Conservation (phyloP, 495 filamentous ascomycete genomes). For the Neurospora terricola region DNA sequence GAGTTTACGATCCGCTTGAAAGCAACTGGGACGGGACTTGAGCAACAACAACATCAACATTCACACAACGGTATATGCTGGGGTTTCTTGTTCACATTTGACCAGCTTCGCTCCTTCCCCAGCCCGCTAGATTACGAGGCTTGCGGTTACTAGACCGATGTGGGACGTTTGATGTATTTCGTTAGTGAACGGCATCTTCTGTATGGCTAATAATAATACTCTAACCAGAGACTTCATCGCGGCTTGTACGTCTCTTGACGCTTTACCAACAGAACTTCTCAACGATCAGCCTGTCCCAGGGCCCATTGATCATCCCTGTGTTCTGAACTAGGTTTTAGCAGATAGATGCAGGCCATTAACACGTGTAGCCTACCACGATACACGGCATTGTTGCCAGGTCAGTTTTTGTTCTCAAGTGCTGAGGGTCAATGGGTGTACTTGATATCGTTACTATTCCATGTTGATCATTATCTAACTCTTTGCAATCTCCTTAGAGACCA, state of each 20-base stretch:
- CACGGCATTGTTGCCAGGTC: neutral
- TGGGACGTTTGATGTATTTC: neutral
- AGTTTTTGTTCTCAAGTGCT: neutral
- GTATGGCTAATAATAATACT: neutral
- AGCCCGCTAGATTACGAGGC: neutral
- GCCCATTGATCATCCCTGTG: neutral
- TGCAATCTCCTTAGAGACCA: neutral
- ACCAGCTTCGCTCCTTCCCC: neutral
- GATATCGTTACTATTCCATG: neutral
- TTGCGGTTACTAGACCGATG: neutral
- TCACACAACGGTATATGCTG: neutral
- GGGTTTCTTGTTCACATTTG: neutral
- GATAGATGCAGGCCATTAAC: neutral
- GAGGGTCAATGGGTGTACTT: neutral
- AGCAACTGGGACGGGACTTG: neutral
- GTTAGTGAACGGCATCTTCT: neutral
- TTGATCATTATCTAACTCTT: neutral
- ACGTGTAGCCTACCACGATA: neutral
- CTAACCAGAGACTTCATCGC: neutral
- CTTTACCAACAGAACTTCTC: neutral
- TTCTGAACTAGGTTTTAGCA: neutral
- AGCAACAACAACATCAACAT: neutral
- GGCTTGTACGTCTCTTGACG: neutral
- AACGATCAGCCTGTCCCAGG: neutral
- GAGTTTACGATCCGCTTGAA: neutral